phyloP scores from a whole-genome alignment of 441 rosid species.

The Hura crepitans region DNA sequence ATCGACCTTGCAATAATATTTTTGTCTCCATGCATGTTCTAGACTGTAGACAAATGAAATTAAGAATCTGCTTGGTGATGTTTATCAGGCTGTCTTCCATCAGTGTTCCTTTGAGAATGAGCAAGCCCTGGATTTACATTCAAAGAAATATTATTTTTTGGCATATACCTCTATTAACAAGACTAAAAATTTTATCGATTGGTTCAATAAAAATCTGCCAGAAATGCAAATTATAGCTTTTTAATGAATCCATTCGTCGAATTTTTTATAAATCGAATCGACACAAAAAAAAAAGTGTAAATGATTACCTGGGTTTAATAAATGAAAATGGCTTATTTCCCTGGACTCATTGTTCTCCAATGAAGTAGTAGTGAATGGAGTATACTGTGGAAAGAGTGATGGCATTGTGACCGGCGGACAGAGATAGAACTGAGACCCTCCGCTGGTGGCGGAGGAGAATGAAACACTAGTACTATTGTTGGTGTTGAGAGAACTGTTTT shows the following conservation, averaged over 20 bases:
- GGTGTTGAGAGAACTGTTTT: constrained; percentile 27
- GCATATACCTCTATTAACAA: too few relatives aligned
- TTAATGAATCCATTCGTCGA: too few relatives aligned
- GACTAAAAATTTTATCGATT: too few relatives aligned
- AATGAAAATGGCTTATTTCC: constrained; percentile 50
- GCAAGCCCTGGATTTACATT: constrained; percentile 37
- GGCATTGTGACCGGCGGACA: constrained; percentile 54
- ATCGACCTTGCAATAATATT: too few relatives aligned
- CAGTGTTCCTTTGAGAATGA: constrained; percentile 26
- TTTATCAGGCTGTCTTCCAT: constrained; percentile 27
- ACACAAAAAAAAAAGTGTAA: neutral
- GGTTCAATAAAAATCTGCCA: too few relatives aligned
- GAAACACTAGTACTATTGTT: constrained; percentile 19
- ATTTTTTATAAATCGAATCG: too few relatives aligned
- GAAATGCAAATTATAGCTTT: too few relatives aligned
- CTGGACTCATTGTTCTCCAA: constrained; percentile 32
- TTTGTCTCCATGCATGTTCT: neutral
- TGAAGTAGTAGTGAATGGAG: constrained; percentile 39
- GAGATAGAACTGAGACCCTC: constrained; percentile 47
- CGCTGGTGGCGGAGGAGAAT: constrained; percentile 18
- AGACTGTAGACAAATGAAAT: neutral
- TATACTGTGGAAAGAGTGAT: constrained; percentile 50
- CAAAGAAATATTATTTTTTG: constrained; percentile 34
- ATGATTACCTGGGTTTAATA: constrained; percentile 36
- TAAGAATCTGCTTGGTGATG: constrained; percentile 35